phyloP scores from a whole-genome alignment of 805 yeast genomes.

The Nakazawaea ernobii region DNA sequence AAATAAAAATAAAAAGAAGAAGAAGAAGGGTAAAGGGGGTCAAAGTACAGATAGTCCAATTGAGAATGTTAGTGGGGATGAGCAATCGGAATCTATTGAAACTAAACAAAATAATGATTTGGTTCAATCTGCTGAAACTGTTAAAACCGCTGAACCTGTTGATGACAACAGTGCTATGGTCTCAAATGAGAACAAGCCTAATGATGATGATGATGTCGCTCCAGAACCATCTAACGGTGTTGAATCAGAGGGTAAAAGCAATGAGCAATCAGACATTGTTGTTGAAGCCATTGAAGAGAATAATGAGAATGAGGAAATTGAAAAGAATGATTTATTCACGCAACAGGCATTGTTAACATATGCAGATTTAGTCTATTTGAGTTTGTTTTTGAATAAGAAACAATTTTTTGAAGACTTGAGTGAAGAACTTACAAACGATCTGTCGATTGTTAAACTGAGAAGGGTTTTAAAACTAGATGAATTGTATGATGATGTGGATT shows the following conservation, averaged over 20 bases:
- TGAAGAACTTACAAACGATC: not conserved
- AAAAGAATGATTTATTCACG: not conserved
- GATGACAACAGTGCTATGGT: too few species aligned
- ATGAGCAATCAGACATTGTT: too few species aligned
- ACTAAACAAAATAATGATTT: too few species aligned
- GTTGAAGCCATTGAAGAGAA: not conserved
- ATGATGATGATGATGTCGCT: too few species aligned
- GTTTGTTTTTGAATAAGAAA: not conserved
- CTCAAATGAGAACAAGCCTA: too few species aligned
- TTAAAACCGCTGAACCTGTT: too few species aligned
- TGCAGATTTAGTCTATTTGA: slow-evolving; percentile 3
- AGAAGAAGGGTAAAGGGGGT: not conserved
- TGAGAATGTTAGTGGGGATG: not conserved
- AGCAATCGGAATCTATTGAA: not conserved
- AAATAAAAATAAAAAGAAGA: not conserved
- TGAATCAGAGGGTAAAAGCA: too few species aligned
- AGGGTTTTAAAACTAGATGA: not conserved
- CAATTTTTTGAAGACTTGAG: not conserved
- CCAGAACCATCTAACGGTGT: too few species aligned
- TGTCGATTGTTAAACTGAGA: not conserved
- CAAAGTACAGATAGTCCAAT: not conserved
- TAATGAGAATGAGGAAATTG: not conserved
- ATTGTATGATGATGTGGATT: not conserved
- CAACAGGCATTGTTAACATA: slow-evolving; percentile 5
- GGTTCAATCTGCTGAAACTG: too few species aligned